Conservation (phyloP, 2,329 filamentous ascomycete species). For the Penicillium italicum region DNA sequence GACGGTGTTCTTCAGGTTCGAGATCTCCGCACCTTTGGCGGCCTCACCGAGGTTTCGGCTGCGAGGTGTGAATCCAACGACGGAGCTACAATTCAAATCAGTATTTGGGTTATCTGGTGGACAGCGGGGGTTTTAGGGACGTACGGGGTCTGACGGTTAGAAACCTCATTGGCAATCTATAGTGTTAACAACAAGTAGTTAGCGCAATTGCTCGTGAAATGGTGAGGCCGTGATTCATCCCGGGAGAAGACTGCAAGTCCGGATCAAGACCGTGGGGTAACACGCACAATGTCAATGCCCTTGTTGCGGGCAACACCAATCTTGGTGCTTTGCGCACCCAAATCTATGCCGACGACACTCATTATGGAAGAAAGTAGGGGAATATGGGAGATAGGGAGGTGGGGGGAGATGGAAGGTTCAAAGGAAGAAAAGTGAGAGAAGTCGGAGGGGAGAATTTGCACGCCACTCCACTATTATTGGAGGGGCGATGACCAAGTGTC, state of each 20-base stretch:
- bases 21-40: slow-evolving; percentile 98
- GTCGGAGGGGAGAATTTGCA: slow-evolving; percentile 40
- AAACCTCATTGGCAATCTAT: slow-evolving; percentile 98
- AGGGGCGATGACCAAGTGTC: slow-evolving; percentile 28
- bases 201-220: slow-evolving; percentile 6
- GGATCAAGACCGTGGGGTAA: slow-evolving; percentile 21
- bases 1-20: slow-evolving; percentile 99
- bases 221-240: neutral
- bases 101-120: slow-evolving; percentile 10
- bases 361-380: slow-evolving; percentile 43
- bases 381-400: slow-evolving; percentile 19
- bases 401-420: slow-evolving; percentile 22
- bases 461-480: slow-evolving; percentile 37
- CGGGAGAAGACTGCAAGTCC: neutral
- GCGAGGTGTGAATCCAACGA: slow-evolving; percentile 94
- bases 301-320: slow-evolving; percentile 97
- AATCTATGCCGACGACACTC: slow-evolving; percentile 76
- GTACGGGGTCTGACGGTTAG: slow-evolving; percentile 96
- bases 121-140: slow-evolving; percentile 41
- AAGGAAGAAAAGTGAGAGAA: slow-evolving; percentile 21
- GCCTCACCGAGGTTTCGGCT: slow-evolving; percentile 89
- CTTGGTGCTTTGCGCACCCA: slow-evolving; percentile 94
- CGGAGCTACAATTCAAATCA: slow-evolving; percentile 57
- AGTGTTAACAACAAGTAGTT: slow-evolving; percentile 16
- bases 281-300: slow-evolving; percentile 95